Evolutionary conservation across 176 grass and related monocot genomes (phyloP).

Genomic region (Panicum miliaceum): DNA sequence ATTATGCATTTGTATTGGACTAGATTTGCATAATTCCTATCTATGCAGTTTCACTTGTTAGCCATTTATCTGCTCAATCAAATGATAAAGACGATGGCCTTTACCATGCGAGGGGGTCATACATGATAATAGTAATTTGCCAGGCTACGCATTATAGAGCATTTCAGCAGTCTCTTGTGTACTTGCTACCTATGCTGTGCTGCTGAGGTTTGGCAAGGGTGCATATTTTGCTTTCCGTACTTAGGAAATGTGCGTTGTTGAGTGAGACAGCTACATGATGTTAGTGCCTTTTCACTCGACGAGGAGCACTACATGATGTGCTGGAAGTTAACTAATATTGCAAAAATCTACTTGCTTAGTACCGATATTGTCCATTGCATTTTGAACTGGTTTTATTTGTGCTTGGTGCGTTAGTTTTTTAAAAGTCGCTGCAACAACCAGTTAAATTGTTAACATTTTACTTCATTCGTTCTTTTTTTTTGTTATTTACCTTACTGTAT

Average conservation of each 20-base stretch:
- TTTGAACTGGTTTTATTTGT: neutral
- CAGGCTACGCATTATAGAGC: neutral
- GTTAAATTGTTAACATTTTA: slow-evolving; percentile 13
- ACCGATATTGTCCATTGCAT: neutral
- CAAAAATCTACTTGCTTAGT: neutral
- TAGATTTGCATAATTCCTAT: neutral
- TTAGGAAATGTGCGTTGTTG: neutral
- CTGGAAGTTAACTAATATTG: neutral
- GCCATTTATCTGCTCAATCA: slow-evolving; percentile 10
- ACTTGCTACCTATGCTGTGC: slow-evolving; percentile 13
- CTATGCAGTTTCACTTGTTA: neutral
- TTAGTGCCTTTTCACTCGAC: neutral
- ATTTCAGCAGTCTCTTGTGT: neutral
- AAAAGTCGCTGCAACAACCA: neutral
- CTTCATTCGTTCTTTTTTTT: slow-evolving; percentile 23
- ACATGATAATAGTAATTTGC: neutral
- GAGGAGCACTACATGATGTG: neutral
- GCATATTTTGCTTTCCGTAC: slow-evolving; percentile 15
- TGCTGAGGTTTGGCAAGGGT: slow-evolving; percentile 10
- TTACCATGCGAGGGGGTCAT: slow-evolving; percentile 17
- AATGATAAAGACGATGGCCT: neutral
- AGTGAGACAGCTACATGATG: neutral
- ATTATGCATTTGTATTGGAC: neutral
- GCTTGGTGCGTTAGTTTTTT: neutral
- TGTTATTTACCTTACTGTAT: neutral